Evolutionary conservation across 2,329 filamentous ascomycete genomes (phyloP).

Genomic region (Phaeophleospora eucalypticola): DNA sequence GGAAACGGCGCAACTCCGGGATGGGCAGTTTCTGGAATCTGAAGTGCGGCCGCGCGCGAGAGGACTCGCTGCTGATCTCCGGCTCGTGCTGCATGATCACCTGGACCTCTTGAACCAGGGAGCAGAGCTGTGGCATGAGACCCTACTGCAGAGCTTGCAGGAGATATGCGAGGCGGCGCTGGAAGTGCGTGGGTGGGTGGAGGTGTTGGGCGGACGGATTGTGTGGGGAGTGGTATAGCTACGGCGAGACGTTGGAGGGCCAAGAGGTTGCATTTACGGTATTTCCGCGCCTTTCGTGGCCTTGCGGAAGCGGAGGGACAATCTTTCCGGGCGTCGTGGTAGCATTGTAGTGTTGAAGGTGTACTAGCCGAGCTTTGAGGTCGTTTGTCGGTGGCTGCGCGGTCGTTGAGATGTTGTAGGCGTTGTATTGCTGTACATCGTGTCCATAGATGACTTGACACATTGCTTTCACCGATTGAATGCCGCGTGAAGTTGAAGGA

Average conservation of each 20-base stretch:
- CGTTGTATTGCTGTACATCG: neutral
- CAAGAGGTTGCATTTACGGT: neutral
- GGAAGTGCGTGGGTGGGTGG: neutral
- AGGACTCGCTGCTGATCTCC: neutral
- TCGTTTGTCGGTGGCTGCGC: neutral
- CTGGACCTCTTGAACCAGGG: neutral
- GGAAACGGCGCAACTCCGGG: neutral
- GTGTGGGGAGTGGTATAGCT: neutral
- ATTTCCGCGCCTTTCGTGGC: neutral
- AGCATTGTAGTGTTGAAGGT: neutral
- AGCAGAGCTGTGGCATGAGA: neutral
- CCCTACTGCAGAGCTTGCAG: neutral
- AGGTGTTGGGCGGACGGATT: neutral
- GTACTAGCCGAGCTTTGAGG: neutral
- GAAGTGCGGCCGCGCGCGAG: neutral
- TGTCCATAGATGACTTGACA: too few relatives aligned
- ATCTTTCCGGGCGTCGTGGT: neutral
- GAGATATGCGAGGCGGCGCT: neutral
- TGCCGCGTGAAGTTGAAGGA: too few relatives aligned
- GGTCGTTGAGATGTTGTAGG: neutral
- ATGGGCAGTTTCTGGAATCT: neutral
- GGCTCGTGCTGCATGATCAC: neutral
- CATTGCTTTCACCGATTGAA: too few relatives aligned
- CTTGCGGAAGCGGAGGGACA: neutral
- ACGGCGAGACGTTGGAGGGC: neutral